Percentiles rank a stretch among this genome's conserved stretches.
phyloP scores from a whole-genome alignment of 495 filamentous ascomycete genomes.

The Glarea lozoyensis region DNA sequence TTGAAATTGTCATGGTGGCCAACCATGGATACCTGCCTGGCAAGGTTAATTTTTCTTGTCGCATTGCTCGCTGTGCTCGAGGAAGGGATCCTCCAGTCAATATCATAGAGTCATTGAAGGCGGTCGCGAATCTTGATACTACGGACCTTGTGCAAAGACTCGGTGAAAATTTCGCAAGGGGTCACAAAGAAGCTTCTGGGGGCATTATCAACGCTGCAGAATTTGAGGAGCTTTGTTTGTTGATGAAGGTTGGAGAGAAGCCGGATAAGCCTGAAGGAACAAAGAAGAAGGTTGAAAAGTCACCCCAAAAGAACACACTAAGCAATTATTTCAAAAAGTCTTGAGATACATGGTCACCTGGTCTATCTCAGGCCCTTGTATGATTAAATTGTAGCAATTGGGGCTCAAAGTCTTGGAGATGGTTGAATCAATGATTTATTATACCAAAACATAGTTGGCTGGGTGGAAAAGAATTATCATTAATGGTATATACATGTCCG shows the following conservation, averaged over 20 bases:
- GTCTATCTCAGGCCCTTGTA: too few relatives aligned
- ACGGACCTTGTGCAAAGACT: conserved; percentile 35
- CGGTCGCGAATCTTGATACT: conserved; percentile 31
- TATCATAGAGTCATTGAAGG: conserved; percentile 42
- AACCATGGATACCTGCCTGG: conserved; percentile 49
- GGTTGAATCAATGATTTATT: too few relatives aligned
- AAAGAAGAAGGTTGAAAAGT: conserved; percentile 22
- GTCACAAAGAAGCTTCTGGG: conserved; percentile 50
- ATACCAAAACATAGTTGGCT: too few relatives aligned
- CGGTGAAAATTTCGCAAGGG: conserved; percentile 46
- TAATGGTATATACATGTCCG: too few relatives aligned
- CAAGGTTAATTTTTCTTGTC: conserved; percentile 51
- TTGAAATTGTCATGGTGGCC: conserved; percentile 48
- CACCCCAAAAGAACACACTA: conserved; percentile 37
- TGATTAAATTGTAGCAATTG: too few relatives aligned
- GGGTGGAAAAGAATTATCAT: too few relatives aligned
- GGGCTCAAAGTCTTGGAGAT: too few relatives aligned
- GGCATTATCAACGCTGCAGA: conserved; percentile 42
- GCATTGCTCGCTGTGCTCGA: conserved; percentile 38
- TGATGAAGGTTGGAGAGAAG: conserved; percentile 44
- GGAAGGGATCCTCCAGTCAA: conserved; percentile 38
- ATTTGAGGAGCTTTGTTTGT: conserved; percentile 47
- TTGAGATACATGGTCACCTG: too few relatives aligned
- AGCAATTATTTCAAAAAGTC: conserved; percentile 35
- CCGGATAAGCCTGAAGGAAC: conserved; percentile 22